A percentile compares a stretch with the other conserved stretches of the same genome.
phyloP scores from a whole-genome alignment of 2,329 filamentous ascomycete species.

The Nakataea oryzae region DNA sequence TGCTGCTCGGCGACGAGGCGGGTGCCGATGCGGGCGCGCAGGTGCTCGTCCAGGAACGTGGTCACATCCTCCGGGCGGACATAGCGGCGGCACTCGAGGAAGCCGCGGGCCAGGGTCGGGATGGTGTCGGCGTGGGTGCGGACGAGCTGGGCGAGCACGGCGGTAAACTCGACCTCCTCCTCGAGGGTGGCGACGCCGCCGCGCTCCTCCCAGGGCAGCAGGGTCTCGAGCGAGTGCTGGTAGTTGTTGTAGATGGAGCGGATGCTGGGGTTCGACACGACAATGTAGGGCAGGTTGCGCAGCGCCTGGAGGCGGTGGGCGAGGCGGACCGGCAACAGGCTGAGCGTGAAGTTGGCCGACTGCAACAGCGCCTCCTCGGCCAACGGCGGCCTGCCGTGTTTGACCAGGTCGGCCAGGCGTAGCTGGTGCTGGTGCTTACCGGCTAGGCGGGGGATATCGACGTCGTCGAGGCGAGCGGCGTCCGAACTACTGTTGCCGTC shows the following conservation, averaged over 20 bases:
- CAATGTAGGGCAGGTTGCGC: constrained; percentile 90
- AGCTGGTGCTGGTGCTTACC: constrained; percentile 69
- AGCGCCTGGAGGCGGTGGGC: constrained; percentile 90
- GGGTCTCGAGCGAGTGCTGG: constrained; percentile 79
- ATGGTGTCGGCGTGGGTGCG: constrained; percentile 93
- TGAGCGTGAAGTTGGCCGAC: constrained; percentile 92
- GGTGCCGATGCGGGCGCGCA: constrained; percentile 88
- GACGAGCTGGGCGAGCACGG: constrained; percentile 90
- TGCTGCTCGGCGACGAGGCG: constrained; percentile 93
- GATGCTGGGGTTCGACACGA: constrained; percentile 95
- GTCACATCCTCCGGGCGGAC: constrained; percentile 78
- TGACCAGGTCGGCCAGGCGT: constrained; percentile 80
- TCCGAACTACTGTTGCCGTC: constrained; percentile 11
- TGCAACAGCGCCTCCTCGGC: constrained; percentile 70
- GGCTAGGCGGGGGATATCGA: constrained; percentile 70
- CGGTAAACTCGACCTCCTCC: constrained; percentile 84
- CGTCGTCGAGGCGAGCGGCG: constrained; percentile 47
- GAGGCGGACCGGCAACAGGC: constrained; percentile 80
- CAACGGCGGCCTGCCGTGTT: constrained; percentile 74
- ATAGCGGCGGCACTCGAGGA: constrained; percentile 87
- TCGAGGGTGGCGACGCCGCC: constrained; percentile 60
- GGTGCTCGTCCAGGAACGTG: constrained; percentile 82
- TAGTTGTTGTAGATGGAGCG: constrained; percentile 95
- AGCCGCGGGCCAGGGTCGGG: constrained; percentile 80
- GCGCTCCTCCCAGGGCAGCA: constrained; percentile 69